Conservation (phyloP, 225 moss, liverwort and hornwort species). For the Thuidium tamariscinum region DNA sequence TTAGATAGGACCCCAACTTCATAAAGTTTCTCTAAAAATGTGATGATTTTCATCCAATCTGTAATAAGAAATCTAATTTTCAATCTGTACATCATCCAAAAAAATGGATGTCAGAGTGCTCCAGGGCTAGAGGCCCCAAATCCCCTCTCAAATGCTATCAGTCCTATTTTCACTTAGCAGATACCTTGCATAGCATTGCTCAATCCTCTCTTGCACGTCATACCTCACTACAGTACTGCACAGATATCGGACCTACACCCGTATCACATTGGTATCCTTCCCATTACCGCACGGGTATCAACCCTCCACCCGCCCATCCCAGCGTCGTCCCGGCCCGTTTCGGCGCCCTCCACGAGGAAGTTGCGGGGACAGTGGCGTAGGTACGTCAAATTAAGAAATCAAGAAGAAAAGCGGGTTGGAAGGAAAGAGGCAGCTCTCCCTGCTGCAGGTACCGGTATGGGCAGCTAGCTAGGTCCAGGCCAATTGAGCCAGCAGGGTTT, state of each 20-base stretch:
- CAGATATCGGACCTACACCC: not conserved
- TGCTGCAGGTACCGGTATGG: not conserved
- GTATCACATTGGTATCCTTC: not conserved
- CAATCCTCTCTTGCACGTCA: not conserved
- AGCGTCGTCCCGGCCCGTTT: not conserved
- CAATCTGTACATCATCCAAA: too few species aligned
- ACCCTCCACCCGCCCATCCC: not conserved
- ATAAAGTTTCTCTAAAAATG: too few species aligned
- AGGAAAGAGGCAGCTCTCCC: not conserved
- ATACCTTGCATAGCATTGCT: not conserved
- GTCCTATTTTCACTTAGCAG: too few species aligned
- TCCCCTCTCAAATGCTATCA: too few species aligned
- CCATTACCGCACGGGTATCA: not conserved
- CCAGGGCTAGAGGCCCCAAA: too few species aligned
- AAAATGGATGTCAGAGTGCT: too few species aligned
- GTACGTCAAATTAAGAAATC: not conserved
- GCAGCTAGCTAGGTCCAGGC: not conserved
- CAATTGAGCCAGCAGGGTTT: not conserved
- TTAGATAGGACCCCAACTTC: too few species aligned
- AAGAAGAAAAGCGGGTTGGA: not conserved
- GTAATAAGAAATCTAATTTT: too few species aligned
- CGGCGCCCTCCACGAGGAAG: not conserved
- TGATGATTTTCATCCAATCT: too few species aligned
- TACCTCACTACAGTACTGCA: not conserved
- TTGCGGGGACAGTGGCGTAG: not conserved